phyloP scores from a whole-genome alignment of 176 grass and related monocot species.

The Ananas comosus region DNA sequence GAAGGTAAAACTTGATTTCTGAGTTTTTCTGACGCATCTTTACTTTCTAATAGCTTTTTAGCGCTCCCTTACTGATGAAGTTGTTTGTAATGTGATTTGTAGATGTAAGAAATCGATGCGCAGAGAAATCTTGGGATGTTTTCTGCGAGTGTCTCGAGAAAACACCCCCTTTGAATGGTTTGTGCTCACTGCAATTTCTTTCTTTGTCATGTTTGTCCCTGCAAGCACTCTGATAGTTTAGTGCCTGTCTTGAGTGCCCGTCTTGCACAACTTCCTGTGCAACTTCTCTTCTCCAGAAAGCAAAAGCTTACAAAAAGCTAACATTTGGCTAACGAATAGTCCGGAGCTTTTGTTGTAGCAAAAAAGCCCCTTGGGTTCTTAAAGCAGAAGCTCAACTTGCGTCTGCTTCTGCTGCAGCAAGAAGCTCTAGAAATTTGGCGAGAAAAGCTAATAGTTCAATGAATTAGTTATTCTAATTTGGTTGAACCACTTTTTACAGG shows the following conservation, averaged over 20 bases:
- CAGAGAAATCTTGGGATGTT: constrained; percentile 82
- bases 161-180: constrained; percentile 73
- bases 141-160: constrained; percentile 61
- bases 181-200: not conserved
- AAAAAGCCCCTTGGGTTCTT: too few species aligned
- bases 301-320: too few species aligned
- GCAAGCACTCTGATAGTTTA: not conserved
- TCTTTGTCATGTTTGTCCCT: not conserved
- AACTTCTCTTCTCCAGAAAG: too few species aligned
- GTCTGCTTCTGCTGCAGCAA: too few species aligned
- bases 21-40: not conserved
- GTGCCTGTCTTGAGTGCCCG: too few species aligned
- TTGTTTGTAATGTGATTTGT: constrained; percentile 15
- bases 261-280: too few species aligned
- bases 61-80: constrained; percentile 1
- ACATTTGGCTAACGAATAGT: too few species aligned
- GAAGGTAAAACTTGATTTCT: constrained; percentile 40
- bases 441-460: too few species aligned
- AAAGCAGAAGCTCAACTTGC: too few species aligned
- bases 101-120: constrained; percentile 70
- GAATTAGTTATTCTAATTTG: too few species aligned
- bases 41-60: not conserved
- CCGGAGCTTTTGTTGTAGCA: too few species aligned
- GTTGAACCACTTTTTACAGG: not conserved
- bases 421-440: too few species aligned